Conservation (phyloP, 2,329 filamentous ascomycete species). For the Trichoderma sp. region DNA sequence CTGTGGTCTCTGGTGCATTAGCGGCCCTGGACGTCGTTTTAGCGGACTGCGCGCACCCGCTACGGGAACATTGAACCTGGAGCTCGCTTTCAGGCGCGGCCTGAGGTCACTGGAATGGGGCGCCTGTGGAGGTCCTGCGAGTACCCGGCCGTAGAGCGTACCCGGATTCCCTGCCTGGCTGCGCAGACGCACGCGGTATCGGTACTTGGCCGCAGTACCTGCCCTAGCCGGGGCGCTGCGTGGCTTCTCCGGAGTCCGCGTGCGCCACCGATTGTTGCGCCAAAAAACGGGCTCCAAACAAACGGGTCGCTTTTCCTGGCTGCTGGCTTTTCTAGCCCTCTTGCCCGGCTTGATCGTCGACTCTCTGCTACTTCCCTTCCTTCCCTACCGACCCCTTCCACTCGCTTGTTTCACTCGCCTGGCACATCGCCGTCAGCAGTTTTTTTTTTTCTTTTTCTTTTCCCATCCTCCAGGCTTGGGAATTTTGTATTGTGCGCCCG, state of each 20-base stretch:
- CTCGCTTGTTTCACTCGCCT: conserved; percentile 26
- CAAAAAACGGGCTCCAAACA: conserved; percentile 16
- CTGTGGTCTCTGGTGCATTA: background rate
- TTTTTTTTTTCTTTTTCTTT: background rate
- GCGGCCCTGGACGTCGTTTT: background rate
- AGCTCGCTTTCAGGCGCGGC: background rate
- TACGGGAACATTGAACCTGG: background rate
- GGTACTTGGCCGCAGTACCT: background rate
- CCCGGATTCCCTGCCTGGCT: background rate
- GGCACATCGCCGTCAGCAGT: conserved; percentile 1
- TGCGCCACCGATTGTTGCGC: conserved; percentile 17
- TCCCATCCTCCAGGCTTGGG: background rate
- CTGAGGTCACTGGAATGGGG: background rate
- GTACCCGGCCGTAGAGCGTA: background rate
- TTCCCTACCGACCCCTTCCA: conserved; percentile 25
- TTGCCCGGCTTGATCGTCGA: conserved; percentile 5
- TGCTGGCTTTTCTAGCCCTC: background rate
- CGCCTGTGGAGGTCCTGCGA: background rate
- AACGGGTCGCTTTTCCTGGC: conserved; percentile 8
- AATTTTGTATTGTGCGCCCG: background rate
- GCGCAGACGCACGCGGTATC: background rate
- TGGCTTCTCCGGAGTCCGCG: conserved; percentile 25
- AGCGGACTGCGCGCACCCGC: background rate
- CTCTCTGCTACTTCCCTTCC: conserved; percentile 8
- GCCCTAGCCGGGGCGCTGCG: conserved; percentile 2